These are phyloP conservation scores for Dichotomocladium elegans DNA, from an alignment of 371 early-diverging fungal species.

Conservation along the genomic window DNA sequence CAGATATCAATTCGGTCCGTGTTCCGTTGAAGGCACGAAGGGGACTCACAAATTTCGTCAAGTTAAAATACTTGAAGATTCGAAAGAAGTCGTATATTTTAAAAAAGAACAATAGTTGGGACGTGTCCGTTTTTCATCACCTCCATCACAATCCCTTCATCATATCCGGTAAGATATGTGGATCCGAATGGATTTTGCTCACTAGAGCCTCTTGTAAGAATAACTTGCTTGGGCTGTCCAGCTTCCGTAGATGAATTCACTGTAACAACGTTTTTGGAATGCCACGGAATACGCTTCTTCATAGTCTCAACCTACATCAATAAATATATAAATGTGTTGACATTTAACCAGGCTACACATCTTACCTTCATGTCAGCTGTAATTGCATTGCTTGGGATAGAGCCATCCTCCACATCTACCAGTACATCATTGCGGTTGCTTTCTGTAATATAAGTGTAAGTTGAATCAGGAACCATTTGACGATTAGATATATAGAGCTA, in stretches of 20 bases:
- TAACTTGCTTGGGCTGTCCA: constrained; percentile 46
- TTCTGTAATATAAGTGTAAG: neutral
- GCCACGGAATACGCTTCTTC: constrained; percentile 49
- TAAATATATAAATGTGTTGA: too few species aligned
- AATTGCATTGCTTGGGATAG: constrained; percentile 10
- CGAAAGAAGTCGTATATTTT: neutral
- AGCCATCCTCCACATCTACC: constrained; percentile 21
- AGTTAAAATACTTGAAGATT: too few species aligned
- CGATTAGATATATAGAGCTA: neutral
- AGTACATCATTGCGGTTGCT: constrained; percentile 15
- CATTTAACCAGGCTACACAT: neutral
- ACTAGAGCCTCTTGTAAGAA: constrained; percentile 62
- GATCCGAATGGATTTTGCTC: constrained; percentile 73
- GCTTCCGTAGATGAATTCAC: constrained; percentile 16
- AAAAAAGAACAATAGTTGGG: constrained; percentile 54
- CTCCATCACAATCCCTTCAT: constrained; percentile 56
- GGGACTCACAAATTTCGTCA: too few species aligned
- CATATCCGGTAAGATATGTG: constrained; percentile 60
- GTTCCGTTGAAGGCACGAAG: too few species aligned
- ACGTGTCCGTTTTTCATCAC: constrained; percentile 63
- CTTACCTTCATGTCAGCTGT: constrained; percentile 45
- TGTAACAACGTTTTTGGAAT: constrained; percentile 21
- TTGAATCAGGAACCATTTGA: neutral
- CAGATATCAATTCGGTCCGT: too few species aligned
- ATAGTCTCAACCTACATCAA: constrained; percentile 15